A percentile compares a stretch with the other conserved stretches of the same genome.
phyloP scores from a whole-genome alignment of 164 flowering plant genomes.

The Houttuynia cordata region DNA sequence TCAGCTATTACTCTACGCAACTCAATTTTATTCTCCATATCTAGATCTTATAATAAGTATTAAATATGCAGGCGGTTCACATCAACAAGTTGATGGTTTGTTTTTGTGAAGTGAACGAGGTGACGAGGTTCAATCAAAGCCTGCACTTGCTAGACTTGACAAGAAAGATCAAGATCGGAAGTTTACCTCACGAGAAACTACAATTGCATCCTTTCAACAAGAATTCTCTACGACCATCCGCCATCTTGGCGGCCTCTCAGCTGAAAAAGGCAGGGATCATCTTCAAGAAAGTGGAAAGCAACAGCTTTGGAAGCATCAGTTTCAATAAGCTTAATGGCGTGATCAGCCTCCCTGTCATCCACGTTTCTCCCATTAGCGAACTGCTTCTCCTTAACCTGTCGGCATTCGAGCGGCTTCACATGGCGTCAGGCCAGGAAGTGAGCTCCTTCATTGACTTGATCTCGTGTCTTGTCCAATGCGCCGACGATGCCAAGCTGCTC shows the following conservation, averaged over 20 bases:
- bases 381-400: neutral
- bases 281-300: neutral
- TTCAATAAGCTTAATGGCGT: neutral
- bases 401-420: neutral
- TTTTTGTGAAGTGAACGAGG: neutral
- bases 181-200: neutral
- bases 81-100: neutral
- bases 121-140: neutral
- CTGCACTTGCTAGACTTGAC: constrained; percentile 1
- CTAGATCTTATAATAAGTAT: no score
- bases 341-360: neutral
- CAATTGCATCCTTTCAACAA: neutral
- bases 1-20: no score
- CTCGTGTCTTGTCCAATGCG: neutral
- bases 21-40: no score
- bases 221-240: neutral
- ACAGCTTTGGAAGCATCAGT: neutral
- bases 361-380: neutral
- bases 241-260: neutral
- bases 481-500: constrained; percentile 1
- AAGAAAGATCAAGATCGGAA: neutral
- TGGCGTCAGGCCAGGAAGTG: neutral
- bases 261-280: constrained; percentile 1
- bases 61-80: neutral
- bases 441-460: neutral